Base-by-base conservation (phyloP, 331 rosid species). In the Phaseolus coccineus region DNA sequence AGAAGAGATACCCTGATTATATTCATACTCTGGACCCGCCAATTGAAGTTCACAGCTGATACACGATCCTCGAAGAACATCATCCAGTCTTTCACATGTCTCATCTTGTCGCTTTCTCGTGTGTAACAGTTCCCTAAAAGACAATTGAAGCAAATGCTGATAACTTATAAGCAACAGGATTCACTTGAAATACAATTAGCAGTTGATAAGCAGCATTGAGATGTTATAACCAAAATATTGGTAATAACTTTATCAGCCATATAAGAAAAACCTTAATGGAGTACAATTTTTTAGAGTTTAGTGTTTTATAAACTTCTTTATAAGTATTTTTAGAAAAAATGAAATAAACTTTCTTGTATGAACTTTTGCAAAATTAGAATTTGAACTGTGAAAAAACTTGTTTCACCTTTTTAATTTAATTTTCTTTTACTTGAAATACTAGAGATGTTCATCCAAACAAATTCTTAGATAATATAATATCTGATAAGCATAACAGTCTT, bases 21-120 rank as follows among this genome's bases (percentile, higher is more conserved):
- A 69, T 83, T 88, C 94, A 67, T 73, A 91, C 72, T 84, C 89
- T 0, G 90, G 90, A 73, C 91, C 88, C 6, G 90, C 83, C 85
- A 89, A 58, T 42, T 79, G 90, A 83, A 93, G 90, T 83, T 93
- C 91, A 72, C 94, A 91, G 79, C 84, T 87, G 84, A 80, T 85
- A 83, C 96, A 93, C 1, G 91, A 93, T 50, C 84, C 89, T 55
- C 77, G 88, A 51, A 93, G 78, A 76, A 88, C 88, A 58, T 68
- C 77, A 30, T 61, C 69, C 83, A 93, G 73, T 80, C 88, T 85
- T 68, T 78, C 85, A 42, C 86, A 50, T 6, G 93, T 89, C 74
- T 88, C 89, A 24, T 89, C 87, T 77, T 88, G 90, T 50, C 97
- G 87, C 39, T 84, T 85, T 83, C 78, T 85, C 51, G 90, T 89